Percentiles rank a stretch among this genome's conserved stretches.
Evolutionary conservation across 352 stramenopile species (phyloP).

Genomic region (Globisporangium recalcitrans): DNA sequence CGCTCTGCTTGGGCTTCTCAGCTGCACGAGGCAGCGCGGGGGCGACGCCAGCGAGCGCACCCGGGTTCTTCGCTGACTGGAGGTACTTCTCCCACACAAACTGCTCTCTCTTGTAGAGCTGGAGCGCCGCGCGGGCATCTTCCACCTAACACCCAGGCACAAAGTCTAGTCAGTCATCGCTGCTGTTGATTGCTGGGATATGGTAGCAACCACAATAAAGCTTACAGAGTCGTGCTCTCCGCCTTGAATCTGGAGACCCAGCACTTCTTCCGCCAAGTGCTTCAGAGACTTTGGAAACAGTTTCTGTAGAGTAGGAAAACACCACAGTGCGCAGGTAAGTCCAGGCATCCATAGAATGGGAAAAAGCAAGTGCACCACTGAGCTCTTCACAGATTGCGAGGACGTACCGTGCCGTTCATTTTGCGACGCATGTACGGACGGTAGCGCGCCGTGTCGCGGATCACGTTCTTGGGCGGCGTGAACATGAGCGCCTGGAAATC

Average conservation of each 20-base stretch:
- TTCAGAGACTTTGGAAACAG: constrained; percentile 80
- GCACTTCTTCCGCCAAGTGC: constrained; percentile 62
- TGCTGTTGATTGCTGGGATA: too few species aligned
- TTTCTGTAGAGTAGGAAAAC: constrained; percentile 48
- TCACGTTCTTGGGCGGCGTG: constrained; percentile 67
- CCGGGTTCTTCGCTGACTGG: constrained; percentile 48
- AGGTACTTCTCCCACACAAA: constrained; percentile 85
- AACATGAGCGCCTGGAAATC: constrained; percentile 88
- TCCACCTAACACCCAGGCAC: constrained; percentile 34
- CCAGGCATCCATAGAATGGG: background rate
- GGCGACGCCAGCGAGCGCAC: constrained; percentile 47
- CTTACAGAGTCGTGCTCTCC: constrained; percentile 85
- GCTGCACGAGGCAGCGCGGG: constrained; percentile 35
- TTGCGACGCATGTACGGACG: constrained; percentile 84
- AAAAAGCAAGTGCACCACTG: background rate
- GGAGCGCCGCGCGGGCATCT: constrained; percentile 68
- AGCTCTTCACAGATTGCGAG: background rate
- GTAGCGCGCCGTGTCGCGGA: constrained; percentile 81
- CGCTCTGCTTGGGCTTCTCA: constrained; percentile 18
- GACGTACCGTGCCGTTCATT: constrained; percentile 71
- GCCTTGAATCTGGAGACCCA: constrained; percentile 64
- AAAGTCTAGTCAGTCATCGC: constrained; percentile 4
- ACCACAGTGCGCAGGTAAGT: background rate
- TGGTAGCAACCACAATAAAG: background rate
- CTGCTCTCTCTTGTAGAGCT: constrained; percentile 82